These are phyloP conservation scores for Rhynchospora pubera DNA, from an alignment of 176 grass and related monocot genomes.

Conservation along the genomic window DNA sequence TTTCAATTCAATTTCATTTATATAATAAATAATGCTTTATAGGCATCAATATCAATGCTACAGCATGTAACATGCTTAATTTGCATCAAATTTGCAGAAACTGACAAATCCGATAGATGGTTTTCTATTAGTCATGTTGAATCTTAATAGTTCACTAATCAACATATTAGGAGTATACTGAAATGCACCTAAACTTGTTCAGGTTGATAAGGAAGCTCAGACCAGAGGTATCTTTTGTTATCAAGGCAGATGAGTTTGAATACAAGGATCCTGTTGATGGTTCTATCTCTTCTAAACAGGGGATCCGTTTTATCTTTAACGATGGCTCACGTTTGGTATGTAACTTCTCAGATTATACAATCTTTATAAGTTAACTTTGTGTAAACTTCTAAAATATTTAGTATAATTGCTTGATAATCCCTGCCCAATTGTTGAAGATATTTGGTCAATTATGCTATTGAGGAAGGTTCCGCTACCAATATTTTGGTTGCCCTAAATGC, in stretches of 20 bases:
- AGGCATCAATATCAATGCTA: not conserved
- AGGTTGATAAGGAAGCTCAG: constrained; percentile 73
- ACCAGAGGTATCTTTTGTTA: constrained; percentile 60
- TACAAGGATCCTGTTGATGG: constrained; percentile 99
- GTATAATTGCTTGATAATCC: not conserved
- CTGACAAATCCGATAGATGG: not conserved
- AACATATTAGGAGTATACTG: not conserved
- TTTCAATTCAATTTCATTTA: not conserved
- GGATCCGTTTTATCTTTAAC: constrained; percentile 77
- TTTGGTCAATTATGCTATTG: not conserved
- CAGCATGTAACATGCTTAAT: not conserved
- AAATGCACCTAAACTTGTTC: constrained; percentile 23
- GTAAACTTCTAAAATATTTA: not conserved
- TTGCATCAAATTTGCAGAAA: not conserved
- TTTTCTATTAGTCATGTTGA: not conserved
- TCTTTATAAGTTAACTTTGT: not conserved
- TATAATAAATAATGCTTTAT: not conserved
- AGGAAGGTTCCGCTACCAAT: too few species aligned
- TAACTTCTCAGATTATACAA: not conserved
- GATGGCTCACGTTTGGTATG: constrained; percentile 92
- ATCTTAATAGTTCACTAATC: not conserved
- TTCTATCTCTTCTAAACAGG: constrained; percentile 87
- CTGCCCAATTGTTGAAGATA: not conserved
- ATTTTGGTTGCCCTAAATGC: too few species aligned
- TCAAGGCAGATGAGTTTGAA: constrained; percentile 78